Evolutionary conservation across 202 grass and related monocot genomes (phyloP).

Genomic region (Thinopyrum obtusiflorum): DNA sequence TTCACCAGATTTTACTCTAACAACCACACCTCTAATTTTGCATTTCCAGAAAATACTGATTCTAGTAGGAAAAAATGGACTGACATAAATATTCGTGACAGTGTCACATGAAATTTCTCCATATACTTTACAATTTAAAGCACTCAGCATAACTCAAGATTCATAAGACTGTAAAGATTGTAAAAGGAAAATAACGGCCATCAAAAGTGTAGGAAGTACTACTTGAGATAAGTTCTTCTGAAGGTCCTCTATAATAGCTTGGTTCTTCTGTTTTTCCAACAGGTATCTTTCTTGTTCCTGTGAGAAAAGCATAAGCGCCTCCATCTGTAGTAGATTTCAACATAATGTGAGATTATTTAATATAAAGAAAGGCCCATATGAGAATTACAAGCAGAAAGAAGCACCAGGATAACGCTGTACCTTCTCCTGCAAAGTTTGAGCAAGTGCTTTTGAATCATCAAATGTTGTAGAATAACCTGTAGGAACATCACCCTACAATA

Average conservation of each 20-base stretch:
- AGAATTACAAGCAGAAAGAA: constrained; percentile 11
- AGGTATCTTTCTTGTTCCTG: constrained; percentile 95
- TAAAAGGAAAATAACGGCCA: constrained; percentile 26
- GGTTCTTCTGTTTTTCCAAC: constrained; percentile 65
- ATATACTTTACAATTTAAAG: neutral
- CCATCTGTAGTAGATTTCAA: constrained; percentile 60
- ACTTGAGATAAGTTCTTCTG: constrained; percentile 92
- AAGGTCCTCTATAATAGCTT: constrained; percentile 73
- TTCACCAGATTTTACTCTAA: neutral
- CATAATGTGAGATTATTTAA: constrained; percentile 27
- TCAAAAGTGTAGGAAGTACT: constrained; percentile 17
- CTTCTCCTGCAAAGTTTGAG: constrained; percentile 96
- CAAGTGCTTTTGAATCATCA: constrained; percentile 59
- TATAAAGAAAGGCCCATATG: neutral
- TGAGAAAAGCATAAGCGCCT: constrained; percentile 80
- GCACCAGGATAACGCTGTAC: constrained; percentile 29
- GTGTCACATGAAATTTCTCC: constrained; percentile 13
- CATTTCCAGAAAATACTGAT: constrained; percentile 16
- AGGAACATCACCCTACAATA: constrained; percentile 50
- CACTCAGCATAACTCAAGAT: neutral
- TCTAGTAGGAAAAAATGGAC: constrained; percentile 1
- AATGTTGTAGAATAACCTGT: constrained; percentile 30
- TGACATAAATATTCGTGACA: neutral
- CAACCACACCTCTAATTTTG: constrained; percentile 11
- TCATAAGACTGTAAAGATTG: constrained; percentile 7